These are phyloP conservation scores for Huntiella omanensis DNA, from an alignment of 2,329 filamentous ascomycete genomes.

Conservation along the genomic window DNA sequence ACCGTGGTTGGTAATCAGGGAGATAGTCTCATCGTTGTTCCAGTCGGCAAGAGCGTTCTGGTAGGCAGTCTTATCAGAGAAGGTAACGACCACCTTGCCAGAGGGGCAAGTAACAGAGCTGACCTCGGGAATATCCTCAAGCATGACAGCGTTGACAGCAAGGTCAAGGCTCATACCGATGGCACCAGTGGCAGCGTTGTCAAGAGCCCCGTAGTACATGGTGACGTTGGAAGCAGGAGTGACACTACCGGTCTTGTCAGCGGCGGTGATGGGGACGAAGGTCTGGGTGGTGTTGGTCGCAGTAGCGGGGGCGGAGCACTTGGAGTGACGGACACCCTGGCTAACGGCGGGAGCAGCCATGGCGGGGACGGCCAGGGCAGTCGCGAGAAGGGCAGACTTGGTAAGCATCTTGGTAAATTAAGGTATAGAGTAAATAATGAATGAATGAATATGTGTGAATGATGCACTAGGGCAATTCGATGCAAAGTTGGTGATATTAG, in stretches of 20 bases:
- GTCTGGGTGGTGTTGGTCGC: conserved; percentile 4
- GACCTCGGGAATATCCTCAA: conserved; percentile 13
- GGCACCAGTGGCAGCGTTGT: conserved; percentile 10
- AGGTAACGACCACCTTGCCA: conserved; percentile 13
- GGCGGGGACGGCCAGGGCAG: background rate
- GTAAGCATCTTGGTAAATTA: background rate
- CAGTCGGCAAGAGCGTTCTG: conserved; percentile 12
- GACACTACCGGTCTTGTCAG: conserved; percentile 11
- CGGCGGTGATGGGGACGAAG: conserved; percentile 8
- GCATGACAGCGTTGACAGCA: conserved; percentile 13
- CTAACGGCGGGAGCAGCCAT: background rate
- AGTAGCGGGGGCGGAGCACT: background rate
- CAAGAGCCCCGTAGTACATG: conserved; percentile 12
- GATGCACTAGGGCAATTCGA: background rate
- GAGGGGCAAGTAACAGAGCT: conserved; percentile 12
- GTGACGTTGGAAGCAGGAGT: conserved; percentile 1
- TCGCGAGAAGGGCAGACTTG: background rate
- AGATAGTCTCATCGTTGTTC: conserved; percentile 14
- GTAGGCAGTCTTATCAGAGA: conserved; percentile 11
- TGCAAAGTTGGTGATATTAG: background rate
- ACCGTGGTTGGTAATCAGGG: conserved; percentile 24
- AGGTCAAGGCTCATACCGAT: conserved; percentile 14
- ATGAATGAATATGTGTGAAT: background rate
- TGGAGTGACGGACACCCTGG: background rate
- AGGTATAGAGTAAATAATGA: background rate